Evolutionary conservation across 768 basidiomycete genomes (phyloP), one percentile per base, ranked within the genome.

Genomic region (Guyanaporus albipodus): DNA sequence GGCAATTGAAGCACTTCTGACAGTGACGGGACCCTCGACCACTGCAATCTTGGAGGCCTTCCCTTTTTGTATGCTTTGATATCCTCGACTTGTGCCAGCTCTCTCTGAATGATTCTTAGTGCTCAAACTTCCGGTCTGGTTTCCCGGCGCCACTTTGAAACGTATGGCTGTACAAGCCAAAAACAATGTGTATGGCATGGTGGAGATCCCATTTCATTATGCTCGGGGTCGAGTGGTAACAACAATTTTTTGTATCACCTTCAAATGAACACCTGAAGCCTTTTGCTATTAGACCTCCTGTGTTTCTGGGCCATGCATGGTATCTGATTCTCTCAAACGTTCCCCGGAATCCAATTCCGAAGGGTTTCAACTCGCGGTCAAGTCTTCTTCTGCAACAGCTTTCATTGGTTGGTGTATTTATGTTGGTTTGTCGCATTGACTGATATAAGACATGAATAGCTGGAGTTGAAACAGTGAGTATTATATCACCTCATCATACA

Each of bases 71-170:
- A 23, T 48, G 66, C 49, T 54, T 52, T 38, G 18, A 44, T 58
- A 40, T 33, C 38, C 48, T 48, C 24, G 26, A 1, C 34, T 19
- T 39, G 17, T 9, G 18, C 23, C 26, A 24, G 22, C 34, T 46
- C 45, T 39, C 31, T 39, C 24, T 63, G 40, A 65, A 28, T 32
- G 32, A 44, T 52, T 38, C 40, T 38, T 47, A 65, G 63, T 65
- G 38, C 54, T 65, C 23, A 63, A 53, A 33, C 54, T 65, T 29
- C 63, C 63, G 10, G 38, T 40, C 14, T 71, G 69, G 70, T 60
- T 71, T 32, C 69, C 68, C 4, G 70, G 69, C 4, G 69, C 70
- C 17, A 56, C 48, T 14, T 52, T 67, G 27, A 67, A 55, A 50
- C 58, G 60, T 29, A 53, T 58, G 49, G 66, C 68, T 11, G 37